phyloP scores from a whole-genome alignment of 345 rosid genomes.

The Populus nigra region DNA sequence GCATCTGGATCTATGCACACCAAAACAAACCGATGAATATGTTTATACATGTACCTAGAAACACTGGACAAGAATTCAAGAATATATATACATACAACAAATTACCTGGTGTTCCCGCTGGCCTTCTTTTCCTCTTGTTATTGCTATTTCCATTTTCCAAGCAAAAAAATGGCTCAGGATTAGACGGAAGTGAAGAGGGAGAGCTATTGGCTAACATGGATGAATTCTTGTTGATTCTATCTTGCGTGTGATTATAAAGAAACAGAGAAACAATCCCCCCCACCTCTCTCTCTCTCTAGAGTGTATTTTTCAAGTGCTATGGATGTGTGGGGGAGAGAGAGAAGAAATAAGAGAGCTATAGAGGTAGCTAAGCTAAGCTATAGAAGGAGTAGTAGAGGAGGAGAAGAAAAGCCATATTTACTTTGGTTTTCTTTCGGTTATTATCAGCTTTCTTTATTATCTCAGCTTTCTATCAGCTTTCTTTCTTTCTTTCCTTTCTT shows the following conservation, averaged over 20 bases:
- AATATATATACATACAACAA: background rate
- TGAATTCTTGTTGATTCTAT: background rate
- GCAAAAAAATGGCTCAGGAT: constrained; percentile 43
- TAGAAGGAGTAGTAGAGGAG: background rate
- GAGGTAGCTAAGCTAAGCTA: background rate
- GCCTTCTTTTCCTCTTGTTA: constrained; percentile 71
- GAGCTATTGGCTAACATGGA: constrained; percentile 41
- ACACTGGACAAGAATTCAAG: background rate
- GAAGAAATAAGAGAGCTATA: background rate
- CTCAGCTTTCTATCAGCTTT: constrained; percentile 22
- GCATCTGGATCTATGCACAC: constrained; percentile 82
- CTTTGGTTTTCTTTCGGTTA: constrained; percentile 23
- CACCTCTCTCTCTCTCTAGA: too few relatives aligned
- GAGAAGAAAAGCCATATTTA: constrained; percentile 5
- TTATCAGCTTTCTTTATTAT: constrained; percentile 26
- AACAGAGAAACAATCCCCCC: background rate
- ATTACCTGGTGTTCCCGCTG: constrained; percentile 90
- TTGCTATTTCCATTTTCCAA: constrained; percentile 36
- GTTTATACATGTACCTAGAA: background rate
- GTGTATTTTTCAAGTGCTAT: too few relatives aligned
- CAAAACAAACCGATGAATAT: background rate
- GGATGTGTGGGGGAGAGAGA: background rate
- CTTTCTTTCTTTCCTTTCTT: constrained; percentile 21
- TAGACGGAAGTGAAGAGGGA: constrained; percentile 29
- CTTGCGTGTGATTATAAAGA: background rate